phyloP scores from a whole-genome alignment of 2,329 filamentous ascomycete genomes.

The Alternaria angustiovoidea region DNA sequence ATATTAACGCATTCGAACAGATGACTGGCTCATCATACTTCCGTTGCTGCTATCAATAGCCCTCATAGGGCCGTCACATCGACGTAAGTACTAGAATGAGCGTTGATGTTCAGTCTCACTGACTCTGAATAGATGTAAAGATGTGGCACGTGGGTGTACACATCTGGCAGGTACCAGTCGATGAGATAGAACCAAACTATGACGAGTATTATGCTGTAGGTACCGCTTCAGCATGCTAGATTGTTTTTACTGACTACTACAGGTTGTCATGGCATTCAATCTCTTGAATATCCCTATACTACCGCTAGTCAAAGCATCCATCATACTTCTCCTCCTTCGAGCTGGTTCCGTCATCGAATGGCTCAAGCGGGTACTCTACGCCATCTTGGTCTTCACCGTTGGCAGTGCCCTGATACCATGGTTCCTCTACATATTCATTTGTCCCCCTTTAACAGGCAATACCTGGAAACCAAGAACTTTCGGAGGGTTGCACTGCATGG shows the following conservation, averaged over 20 bases:
- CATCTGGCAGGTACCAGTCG: conserved; percentile 46
- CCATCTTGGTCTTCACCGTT: conserved; percentile 48
- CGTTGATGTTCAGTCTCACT: conserved; percentile 10
- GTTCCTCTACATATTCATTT: conserved; percentile 51
- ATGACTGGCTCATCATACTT: conserved; percentile 51
- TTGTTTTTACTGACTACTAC: neutral
- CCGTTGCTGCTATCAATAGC: conserved; percentile 48
- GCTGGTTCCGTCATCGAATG: conserved; percentile 51
- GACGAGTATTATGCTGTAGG: conserved; percentile 48
- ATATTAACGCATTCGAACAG: conserved; percentile 33
- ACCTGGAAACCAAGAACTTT: conserved; percentile 51
- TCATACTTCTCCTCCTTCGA: conserved; percentile 51
- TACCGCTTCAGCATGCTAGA: neutral
- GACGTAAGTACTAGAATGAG: conserved; percentile 34
- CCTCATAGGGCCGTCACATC: conserved; percentile 48
- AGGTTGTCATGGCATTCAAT: conserved; percentile 51
- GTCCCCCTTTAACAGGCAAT: conserved; percentile 50
- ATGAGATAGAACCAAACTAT: conserved; percentile 48
- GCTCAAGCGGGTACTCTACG: conserved; percentile 50
- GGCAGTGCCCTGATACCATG: conserved; percentile 48
- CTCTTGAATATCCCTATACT: conserved; percentile 52
- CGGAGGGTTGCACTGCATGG: conserved; percentile 50
- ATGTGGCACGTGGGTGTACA: conserved; percentile 51
- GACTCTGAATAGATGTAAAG: conserved; percentile 40
- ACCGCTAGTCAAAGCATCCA: conserved; percentile 52